These are phyloP conservation scores for Alternaria burnsii DNA, from an alignment of 2,329 filamentous ascomycete species.

Conservation along the genomic window DNA sequence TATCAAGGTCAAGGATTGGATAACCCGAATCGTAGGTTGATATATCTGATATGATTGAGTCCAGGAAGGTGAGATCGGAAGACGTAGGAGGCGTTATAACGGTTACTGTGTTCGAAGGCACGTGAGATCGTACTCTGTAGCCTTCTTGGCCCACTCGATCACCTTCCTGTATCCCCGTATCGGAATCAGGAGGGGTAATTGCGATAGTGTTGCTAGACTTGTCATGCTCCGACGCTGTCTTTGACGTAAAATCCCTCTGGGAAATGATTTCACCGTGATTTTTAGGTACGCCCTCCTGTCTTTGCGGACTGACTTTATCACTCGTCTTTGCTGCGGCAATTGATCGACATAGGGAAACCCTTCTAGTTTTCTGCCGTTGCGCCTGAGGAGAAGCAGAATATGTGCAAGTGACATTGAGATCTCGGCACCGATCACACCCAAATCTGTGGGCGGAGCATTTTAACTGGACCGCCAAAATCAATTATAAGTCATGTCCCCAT, in stretches of 20 bases:
- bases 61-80: background rate
- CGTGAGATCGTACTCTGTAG: background rate
- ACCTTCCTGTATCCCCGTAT: accelerated
- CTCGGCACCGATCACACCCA: background rate
- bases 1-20: background rate
- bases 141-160: background rate
- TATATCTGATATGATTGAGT: background rate
- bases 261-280: background rate
- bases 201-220: background rate
- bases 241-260: background rate
- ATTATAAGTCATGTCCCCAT: background rate
- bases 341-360: background rate
- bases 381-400: background rate
- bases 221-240: background rate
- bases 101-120: background rate
- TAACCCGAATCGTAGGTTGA: background rate
- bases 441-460: background rate
- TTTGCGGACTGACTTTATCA: background rate
- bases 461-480: background rate
- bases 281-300: background rate
- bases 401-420: background rate
- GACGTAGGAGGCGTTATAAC: background rate
- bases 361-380: background rate
- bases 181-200: background rate
- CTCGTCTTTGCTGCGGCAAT: background rate